These are phyloP conservation scores for Alternaria sp. DNA, from an alignment of 2,329 filamentous ascomycete genomes.

Conservation along the genomic window DNA sequence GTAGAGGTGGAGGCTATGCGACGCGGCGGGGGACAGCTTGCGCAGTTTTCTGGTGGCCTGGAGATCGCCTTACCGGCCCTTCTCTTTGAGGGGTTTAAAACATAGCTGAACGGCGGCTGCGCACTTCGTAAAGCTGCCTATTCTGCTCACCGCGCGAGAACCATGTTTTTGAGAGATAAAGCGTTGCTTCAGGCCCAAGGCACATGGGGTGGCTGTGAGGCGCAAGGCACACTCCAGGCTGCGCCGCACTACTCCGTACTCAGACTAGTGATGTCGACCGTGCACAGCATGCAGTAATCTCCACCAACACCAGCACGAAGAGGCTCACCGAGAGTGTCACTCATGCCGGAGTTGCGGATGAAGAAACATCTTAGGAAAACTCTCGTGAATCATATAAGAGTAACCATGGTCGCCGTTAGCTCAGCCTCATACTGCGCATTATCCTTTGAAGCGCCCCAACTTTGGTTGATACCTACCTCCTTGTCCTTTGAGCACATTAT, in stretches of 20 bases:
- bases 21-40: not conserved
- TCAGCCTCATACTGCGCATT: not conserved
- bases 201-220: slow-evolving; percentile 12
- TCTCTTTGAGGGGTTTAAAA: not conserved
- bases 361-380: not conserved
- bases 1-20: not conserved
- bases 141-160: slow-evolving; percentile 8
- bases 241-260: not conserved
- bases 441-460: not conserved
- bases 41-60: not conserved
- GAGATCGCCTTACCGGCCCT: not conserved
- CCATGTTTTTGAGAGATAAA: slow-evolving; percentile 3
- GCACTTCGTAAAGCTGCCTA: not conserved
- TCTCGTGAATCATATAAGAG: slow-evolving; percentile 1
- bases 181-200: not conserved
- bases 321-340: not conserved
- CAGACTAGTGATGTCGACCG: not conserved
- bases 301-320: slow-evolving; percentile 4
- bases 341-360: not conserved
- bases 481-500: not conserved
- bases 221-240: slow-evolving; percentile 22
- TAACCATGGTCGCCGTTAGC: not conserved
- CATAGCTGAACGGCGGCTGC: not conserved
- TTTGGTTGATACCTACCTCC: not conserved
- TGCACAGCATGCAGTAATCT: not conserved